Conservation (phyloP, 192 early-diverging fungal genomes). For the Coemansia sp. region DNA sequence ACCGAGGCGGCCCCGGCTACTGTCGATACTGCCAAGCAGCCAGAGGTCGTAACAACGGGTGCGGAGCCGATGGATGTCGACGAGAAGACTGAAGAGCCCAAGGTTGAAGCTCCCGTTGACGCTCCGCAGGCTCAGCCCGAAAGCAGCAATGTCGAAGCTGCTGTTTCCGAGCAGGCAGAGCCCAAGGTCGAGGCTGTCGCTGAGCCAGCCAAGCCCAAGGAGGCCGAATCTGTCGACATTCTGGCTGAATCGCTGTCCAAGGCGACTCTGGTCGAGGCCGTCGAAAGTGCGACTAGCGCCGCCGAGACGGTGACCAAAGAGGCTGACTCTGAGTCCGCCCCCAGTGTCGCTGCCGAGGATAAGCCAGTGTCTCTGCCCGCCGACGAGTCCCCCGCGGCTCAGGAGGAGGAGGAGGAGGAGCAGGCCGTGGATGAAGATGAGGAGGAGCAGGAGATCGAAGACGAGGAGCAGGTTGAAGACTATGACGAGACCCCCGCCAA, state of each 20-base stretch:
- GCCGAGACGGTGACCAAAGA: constrained; percentile 26
- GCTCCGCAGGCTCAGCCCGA: constrained; percentile 22
- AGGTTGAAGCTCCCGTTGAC: background rate
- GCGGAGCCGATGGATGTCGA: constrained; percentile 32
- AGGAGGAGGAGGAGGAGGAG: constrained; percentile 12
- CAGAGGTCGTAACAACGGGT: constrained; percentile 11
- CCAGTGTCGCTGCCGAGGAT: constrained; percentile 20
- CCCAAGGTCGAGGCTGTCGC: constrained; percentile 6
- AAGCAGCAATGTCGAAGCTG: background rate
- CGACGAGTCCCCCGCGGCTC: constrained; percentile 9
- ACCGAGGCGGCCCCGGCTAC: constrained; percentile 5
- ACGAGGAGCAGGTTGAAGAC: constrained; percentile 27
- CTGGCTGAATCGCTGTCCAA: constrained; percentile 30
- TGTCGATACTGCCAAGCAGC: constrained; percentile 16
- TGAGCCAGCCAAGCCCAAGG: constrained; percentile 18
- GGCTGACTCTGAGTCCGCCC: constrained; percentile 34
- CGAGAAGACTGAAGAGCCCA: constrained; percentile 20
- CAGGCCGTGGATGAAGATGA: constrained; percentile 7
- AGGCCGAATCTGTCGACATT: constrained; percentile 15
- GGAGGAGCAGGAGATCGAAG: constrained; percentile 20
- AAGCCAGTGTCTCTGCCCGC: constrained; percentile 6
- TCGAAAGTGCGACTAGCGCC: background rate
- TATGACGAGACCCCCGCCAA: constrained; percentile 10
- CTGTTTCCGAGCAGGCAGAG: constrained; percentile 23
- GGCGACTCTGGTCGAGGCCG: constrained; percentile 18